Conservation (phyloP, 768 basidiomycete genomes). For the Leccinum boreale region DNA sequence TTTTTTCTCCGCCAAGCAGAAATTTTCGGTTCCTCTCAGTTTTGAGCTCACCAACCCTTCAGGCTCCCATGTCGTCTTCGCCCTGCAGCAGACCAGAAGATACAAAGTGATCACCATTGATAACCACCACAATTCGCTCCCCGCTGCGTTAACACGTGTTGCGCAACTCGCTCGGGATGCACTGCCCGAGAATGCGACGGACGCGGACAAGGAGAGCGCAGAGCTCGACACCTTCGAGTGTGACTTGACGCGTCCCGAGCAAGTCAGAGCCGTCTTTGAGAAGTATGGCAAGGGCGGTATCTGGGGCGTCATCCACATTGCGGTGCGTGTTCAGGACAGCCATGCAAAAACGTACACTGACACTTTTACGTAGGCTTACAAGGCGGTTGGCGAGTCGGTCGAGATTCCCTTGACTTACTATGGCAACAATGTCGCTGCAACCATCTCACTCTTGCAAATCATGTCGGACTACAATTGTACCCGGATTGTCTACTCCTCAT, state of each 20-base stretch:
- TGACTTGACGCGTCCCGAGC: conserved; percentile 71
- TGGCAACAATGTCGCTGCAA: conserved; percentile 88
- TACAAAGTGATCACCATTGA: conserved; percentile 95
- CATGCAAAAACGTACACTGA: not conserved
- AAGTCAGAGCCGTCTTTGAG: conserved; percentile 77
- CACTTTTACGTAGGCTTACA: conserved; percentile 67
- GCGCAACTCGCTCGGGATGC: conserved; percentile 75
- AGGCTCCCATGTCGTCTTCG: conserved; percentile 94
- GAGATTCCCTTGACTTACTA: conserved; percentile 94
- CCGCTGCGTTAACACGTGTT: conserved; percentile 70
- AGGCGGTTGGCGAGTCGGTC: conserved; percentile 95
- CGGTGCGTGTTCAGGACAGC: conserved; percentile 49
- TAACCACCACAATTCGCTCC: conserved; percentile 91
- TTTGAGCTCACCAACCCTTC: conserved; percentile 8
- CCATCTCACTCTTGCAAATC: conserved; percentile 77
- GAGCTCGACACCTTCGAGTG: conserved; percentile 66
- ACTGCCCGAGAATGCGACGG: conserved; percentile 62
- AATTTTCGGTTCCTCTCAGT: conserved; percentile 1
- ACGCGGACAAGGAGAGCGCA: conserved; percentile 66
- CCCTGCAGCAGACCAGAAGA: conserved; percentile 77
- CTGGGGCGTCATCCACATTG: conserved; percentile 96
- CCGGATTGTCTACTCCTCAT: conserved; percentile 94
- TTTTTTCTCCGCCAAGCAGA: not conserved
- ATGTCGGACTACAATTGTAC: conserved; percentile 84
- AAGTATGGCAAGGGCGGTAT: conserved; percentile 86